phyloP scores from a whole-genome alignment of 108 stramenopile species.

The Skeletonema tropicum region DNA sequence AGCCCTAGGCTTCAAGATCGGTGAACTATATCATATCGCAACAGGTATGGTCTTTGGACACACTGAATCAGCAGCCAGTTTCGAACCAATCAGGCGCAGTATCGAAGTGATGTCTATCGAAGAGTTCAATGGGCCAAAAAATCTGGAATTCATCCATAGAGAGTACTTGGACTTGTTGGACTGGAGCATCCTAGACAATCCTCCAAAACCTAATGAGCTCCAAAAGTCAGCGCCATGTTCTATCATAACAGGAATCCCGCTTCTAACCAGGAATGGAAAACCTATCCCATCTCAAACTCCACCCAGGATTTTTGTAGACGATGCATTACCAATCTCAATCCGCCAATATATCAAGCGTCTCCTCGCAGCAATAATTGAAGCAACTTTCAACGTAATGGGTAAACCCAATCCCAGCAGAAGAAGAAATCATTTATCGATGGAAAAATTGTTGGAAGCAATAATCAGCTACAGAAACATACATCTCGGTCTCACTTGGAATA shows the following conservation, averaged over 20 bases:
- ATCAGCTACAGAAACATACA: not conserved
- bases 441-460: conserved; percentile 15
- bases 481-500: conserved; percentile 5
- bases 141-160: not conserved
- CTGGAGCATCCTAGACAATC: not conserved
- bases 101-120: not conserved
- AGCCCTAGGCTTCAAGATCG: conserved; percentile 2
- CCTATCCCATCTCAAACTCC: not conserved
- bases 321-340: not conserved
- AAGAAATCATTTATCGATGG: conserved; percentile 14
- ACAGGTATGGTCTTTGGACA: conserved; percentile 10
- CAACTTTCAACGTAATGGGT: conserved; percentile 32
- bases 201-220: not conserved
- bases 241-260: not conserved
- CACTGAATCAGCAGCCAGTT: not conserved
- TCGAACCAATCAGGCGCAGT: conserved; percentile 1
- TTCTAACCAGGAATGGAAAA: not conserved
- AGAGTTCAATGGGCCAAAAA: not conserved
- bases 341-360: not conserved
- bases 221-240: not conserved
- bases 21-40: not conserved
- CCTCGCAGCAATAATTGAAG: conserved; percentile 15
- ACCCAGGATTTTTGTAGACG: conserved; percentile 16
- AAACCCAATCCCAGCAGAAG: not conserved
- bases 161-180: not conserved